Evolutionary conservation across 441 rosid genomes (phyloP), one percentile per base, ranked within the genome.

Genomic region (Bocquillonia castaneifolia): DNA sequence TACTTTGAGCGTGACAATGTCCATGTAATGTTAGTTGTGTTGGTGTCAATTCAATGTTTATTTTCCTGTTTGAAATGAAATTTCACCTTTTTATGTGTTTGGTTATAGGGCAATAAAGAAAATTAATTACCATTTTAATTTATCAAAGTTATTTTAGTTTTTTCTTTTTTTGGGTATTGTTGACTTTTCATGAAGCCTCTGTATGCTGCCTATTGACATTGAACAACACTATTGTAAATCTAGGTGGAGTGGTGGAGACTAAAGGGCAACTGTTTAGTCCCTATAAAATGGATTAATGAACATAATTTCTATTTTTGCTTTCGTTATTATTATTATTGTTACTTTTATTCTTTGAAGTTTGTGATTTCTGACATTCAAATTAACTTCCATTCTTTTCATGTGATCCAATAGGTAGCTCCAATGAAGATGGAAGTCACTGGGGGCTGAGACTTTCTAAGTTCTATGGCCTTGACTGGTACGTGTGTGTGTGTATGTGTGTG

Each of bases 371-470:
- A 36, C 14, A 54, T 17, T 55, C 72, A 62, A 71, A 61, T 68
- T 67, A 58, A 56, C 34, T 26, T 63, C 36, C 34, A 25, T 32
- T 58, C 37, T 23, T 65, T 59, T 47, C 1, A 44, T 67, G 59
- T 63, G 50, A 28, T 62, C n/a, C n/a, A n/a, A n/a, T 34, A 40
- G 69, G 58, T 71, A 73, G 45, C 50, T 73, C 8, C 51, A 44
- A 40, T 48, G 13, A 59, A 57, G 74, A 89, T 93, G 97, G 95
- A 89, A 76, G 85, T 82, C 68, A 83, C 44, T 25, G 96, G 87
- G 70, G 97, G 93, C 83, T 89, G 76, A 85, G 59, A 31, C 74
- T 75, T 65, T 64, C 70, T 69, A 63, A 59, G 59, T 78, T 84
- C 74, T 79, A 77, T 81, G 83, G 81, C 81, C 82, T 81, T 81